Conservation (phyloP, 2,329 filamentous ascomycete species). For the Stemphylium beticola region DNA sequence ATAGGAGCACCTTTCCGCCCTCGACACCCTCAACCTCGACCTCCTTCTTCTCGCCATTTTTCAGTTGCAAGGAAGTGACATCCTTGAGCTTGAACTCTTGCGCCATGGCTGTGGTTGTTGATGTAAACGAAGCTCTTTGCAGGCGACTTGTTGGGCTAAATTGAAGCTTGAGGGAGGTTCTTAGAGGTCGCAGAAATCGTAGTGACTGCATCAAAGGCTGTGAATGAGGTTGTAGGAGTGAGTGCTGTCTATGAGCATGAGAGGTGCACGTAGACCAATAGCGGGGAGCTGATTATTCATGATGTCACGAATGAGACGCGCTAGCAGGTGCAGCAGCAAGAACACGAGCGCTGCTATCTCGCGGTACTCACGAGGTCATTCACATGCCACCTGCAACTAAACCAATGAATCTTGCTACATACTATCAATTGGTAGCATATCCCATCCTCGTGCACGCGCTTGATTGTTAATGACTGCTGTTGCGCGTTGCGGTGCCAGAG, state of each 20-base stretch:
- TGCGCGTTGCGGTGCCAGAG: not conserved
- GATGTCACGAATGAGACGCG: conserved; percentile 22
- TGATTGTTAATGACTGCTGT: not conserved
- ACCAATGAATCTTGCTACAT: too few species aligned
- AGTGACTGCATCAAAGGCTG: conserved; percentile 34
- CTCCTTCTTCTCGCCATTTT: conserved; percentile 84
- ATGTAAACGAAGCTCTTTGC: conserved; percentile 34
- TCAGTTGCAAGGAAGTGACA: conserved; percentile 74
- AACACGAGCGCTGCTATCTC: not conserved
- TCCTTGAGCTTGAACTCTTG: conserved; percentile 71
- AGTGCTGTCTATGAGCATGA: conserved; percentile 3
- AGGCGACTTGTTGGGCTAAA: conserved; percentile 21
- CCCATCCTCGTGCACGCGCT: not conserved
- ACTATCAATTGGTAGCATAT: too few species aligned
- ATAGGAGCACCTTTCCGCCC: conserved; percentile 81
- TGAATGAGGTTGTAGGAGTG: not conserved
- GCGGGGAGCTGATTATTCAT: conserved; percentile 14
- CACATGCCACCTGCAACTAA: too few species aligned
- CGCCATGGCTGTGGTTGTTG: conserved; percentile 48
- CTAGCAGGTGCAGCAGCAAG: not conserved
- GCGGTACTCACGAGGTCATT: too few species aligned
- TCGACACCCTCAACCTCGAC: conserved; percentile 89
- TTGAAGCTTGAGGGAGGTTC: conserved; percentile 26
- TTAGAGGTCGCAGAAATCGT: conserved; percentile 33
- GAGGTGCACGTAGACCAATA: conserved; percentile 19